Evolutionary conservation across 805 yeast species (phyloP).

Genomic region (Schwanniomyces polymorphus): DNA sequence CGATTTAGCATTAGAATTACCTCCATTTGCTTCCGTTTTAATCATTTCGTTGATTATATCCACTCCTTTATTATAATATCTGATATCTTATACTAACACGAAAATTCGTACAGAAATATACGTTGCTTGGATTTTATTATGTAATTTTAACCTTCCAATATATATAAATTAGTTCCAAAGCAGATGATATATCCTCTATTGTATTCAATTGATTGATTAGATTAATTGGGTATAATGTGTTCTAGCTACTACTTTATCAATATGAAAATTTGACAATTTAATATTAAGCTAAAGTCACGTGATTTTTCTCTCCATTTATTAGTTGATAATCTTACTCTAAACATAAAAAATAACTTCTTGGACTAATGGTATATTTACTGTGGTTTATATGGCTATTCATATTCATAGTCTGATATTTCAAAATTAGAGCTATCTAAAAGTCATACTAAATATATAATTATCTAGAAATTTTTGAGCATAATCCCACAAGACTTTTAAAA

Average conservation of each 20-base stretch:
- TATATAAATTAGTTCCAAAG: not conserved
- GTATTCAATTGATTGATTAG: not conserved
- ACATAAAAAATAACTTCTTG: too few relatives aligned
- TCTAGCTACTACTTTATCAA: not conserved
- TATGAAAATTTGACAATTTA: not conserved
- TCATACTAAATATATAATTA: too few relatives aligned
- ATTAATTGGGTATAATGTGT: not conserved
- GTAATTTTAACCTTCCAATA: not conserved
- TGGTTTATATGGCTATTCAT: too few relatives aligned
- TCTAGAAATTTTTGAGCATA: too few relatives aligned
- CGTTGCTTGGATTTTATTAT: not conserved
- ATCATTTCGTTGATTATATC: not conserved
- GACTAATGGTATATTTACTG: too few relatives aligned
- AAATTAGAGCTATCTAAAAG: too few relatives aligned
- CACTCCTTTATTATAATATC: not conserved
- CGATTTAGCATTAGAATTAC: constrained; percentile 21
- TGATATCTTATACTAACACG: not conserved
- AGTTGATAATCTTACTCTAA: too few relatives aligned
- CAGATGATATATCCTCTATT: not conserved
- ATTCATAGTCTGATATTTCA: too few relatives aligned
- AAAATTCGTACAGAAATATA: not conserved
- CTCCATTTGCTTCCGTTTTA: constrained; percentile 10
- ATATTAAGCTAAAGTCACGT: not conserved
- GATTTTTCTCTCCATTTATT: not conserved
- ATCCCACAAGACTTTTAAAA: too few relatives aligned